phyloP scores from a whole-genome alignment of 306 rosid genomes.

The Amphicarpaea edgeworthii region DNA sequence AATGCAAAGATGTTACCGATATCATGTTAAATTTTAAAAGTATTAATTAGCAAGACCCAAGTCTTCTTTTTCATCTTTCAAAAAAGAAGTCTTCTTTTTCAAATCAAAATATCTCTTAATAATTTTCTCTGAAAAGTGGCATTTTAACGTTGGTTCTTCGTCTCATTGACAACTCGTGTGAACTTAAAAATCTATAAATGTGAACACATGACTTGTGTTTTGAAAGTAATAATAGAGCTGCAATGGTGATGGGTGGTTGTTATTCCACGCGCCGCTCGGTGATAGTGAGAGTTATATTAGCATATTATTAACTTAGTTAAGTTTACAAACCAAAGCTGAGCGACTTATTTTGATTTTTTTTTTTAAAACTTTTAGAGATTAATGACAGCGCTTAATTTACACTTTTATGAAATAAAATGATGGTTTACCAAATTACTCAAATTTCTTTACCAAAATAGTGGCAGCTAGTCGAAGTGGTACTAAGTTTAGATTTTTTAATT shows the following conservation, averaged over 20 bases:
- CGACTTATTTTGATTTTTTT: too few species aligned
- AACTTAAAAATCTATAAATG: not conserved
- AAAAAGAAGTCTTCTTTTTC: not conserved
- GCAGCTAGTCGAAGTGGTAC: too few species aligned
- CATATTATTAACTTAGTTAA: too few species aligned
- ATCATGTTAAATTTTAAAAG: not conserved
- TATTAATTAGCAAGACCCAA: not conserved
- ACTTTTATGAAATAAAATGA: too few species aligned
- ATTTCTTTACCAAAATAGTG: too few species aligned
- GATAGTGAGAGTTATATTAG: not conserved
- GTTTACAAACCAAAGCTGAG: too few species aligned
- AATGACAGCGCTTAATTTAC: too few species aligned
- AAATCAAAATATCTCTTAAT: not conserved
- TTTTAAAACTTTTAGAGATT: too few species aligned
- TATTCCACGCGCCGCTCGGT: not conserved
- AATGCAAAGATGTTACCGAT: too few species aligned
- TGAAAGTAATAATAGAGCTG: not conserved
- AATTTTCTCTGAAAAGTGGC: not conserved
- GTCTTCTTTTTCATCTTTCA: not conserved
- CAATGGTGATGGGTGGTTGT: not conserved
- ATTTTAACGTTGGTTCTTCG: not conserved
- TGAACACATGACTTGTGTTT: constrained; percentile 28
- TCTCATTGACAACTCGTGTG: not conserved
- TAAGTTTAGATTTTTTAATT: too few species aligned
- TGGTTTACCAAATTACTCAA: too few species aligned